phyloP scores from a whole-genome alignment of 1,284 basidiomycete species.

The Exobasidium rhododendri region DNA sequence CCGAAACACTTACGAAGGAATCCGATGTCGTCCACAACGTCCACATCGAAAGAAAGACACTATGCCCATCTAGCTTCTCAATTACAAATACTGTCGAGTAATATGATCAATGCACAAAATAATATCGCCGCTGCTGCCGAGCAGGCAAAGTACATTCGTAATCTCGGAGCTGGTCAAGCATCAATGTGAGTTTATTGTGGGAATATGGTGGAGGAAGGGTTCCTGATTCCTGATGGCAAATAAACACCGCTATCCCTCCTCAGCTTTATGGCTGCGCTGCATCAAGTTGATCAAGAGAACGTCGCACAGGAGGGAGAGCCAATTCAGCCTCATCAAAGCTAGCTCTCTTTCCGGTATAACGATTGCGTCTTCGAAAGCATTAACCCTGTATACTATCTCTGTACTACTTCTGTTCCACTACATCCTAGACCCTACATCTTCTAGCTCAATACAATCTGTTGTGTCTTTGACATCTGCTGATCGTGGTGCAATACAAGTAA shows the following conservation, averaged over 20 bases:
- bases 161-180: slow-evolving; percentile 18
- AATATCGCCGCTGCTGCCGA: slow-evolving; percentile 19
- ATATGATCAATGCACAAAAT: slow-evolving; percentile 13
- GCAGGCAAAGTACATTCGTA: slow-evolving; percentile 16
- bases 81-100: slow-evolving; percentile 11
- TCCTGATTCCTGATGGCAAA: background rate
- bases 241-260: background rate
- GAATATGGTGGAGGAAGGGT: background rate
- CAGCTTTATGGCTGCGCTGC: slow-evolving; percentile 14
- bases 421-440: background rate
- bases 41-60: slow-evolving; percentile 21
- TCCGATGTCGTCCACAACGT: slow-evolving; percentile 7
- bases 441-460: background rate
- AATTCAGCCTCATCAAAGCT: too few relatives aligned
- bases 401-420: too few relatives aligned
- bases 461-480: background rate
- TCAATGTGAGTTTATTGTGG: slow-evolving; percentile 13
- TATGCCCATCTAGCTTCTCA: slow-evolving; percentile 23
- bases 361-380: too few relatives aligned
- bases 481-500: background rate
- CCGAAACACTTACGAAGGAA: too few relatives aligned
- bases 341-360: too few relatives aligned
- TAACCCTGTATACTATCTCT: too few relatives aligned
- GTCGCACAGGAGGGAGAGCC: background rate
- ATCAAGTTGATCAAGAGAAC: slow-evolving; percentile 14